These are phyloP conservation scores for Arachis hypogaea DNA, from an alignment of 306 rosid genomes.

Conservation along the genomic window DNA sequence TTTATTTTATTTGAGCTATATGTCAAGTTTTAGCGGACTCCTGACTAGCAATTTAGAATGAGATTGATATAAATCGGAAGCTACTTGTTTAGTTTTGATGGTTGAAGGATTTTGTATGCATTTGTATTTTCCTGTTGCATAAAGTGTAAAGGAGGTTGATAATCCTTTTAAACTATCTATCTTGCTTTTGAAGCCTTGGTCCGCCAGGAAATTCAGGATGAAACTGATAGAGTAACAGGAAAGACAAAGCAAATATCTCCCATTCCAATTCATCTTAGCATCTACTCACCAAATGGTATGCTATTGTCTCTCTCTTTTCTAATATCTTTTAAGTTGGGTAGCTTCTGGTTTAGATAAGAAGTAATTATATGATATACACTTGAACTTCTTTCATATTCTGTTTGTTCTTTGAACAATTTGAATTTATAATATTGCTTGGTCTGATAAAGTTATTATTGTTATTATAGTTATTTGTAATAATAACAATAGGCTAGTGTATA, in stretches of 20 bases:
- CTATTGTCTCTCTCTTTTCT: not conserved
- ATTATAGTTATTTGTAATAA: not conserved
- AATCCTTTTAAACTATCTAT: constrained; percentile 24
- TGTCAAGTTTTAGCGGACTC: constrained; percentile 15
- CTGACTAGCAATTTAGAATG: constrained; percentile 25
- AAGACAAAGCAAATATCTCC: constrained; percentile 88
- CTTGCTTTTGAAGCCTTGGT: constrained; percentile 64
- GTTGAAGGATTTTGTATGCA: constrained; percentile 9
- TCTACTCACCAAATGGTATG: constrained; percentile 87
- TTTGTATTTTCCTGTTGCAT: constrained; percentile 3
- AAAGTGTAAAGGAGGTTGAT: constrained; percentile 5
- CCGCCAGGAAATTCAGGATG: constrained; percentile 91
- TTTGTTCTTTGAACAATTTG: constrained; percentile 26
- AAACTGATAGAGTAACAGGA: constrained; percentile 89
- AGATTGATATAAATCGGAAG: constrained; percentile 6
- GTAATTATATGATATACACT: constrained; percentile 8
- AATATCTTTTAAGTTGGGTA: constrained; percentile 3
- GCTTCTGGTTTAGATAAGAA: constrained; percentile 14
- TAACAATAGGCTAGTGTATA: not conserved
- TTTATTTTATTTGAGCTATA: too few relatives aligned
- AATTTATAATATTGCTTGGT: not conserved
- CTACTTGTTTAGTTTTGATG: not conserved
- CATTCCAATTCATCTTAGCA: constrained; percentile 94
- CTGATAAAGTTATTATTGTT: not conserved
- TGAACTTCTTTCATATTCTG: not conserved